A percentile compares a stretch with the other conserved stretches of the same genome.
These are phyloP conservation scores for Graphilbum ipis-grandicollis DNA, from an alignment of 2,329 filamentous ascomycete genomes.

Conservation along the genomic window DNA sequence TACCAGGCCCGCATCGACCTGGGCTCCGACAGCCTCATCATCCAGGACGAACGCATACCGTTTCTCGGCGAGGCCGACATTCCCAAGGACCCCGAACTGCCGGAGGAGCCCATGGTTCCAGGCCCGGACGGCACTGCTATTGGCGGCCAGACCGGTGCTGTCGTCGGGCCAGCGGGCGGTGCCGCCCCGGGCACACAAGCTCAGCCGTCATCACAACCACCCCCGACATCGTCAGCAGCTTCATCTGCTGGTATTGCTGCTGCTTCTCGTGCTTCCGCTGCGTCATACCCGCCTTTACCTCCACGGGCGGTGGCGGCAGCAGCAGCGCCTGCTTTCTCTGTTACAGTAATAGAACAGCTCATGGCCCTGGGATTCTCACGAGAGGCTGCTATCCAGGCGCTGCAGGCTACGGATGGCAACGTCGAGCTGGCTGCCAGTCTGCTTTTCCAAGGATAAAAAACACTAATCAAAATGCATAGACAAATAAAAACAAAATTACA, in stretches of 20 bases:
- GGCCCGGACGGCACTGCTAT: constrained; percentile 83
- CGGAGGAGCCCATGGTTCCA: constrained; percentile 66
- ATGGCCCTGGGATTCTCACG: constrained; percentile 61
- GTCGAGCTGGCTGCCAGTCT: constrained; percentile 77
- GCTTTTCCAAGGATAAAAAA: constrained; percentile 36
- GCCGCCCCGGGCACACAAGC: not conserved
- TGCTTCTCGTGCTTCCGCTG: constrained; percentile 9
- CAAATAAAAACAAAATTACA: too few species aligned
- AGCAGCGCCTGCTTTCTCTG: constrained; percentile 23
- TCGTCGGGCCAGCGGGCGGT: constrained; percentile 30
- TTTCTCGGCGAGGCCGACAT: constrained; percentile 91
- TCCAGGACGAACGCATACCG: constrained; percentile 72
- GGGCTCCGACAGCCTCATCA: constrained; percentile 65
- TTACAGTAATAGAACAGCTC: constrained; percentile 58
- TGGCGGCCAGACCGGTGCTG: constrained; percentile 65
- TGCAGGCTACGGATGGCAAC: constrained; percentile 71
- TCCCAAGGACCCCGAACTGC: constrained; percentile 61
- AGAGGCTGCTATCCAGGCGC: constrained; percentile 59
- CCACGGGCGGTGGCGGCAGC: constrained; percentile 11
- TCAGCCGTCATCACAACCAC: not conserved
- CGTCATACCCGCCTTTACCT: too few species aligned
- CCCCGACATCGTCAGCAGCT: not conserved
- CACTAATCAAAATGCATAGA: too few species aligned
- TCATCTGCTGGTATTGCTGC: constrained; percentile 4
- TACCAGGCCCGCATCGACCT: constrained; percentile 90